These are phyloP conservation scores for Malus hybrid DNA, from an alignment of 331 rosid species.

Conservation along the genomic window DNA sequence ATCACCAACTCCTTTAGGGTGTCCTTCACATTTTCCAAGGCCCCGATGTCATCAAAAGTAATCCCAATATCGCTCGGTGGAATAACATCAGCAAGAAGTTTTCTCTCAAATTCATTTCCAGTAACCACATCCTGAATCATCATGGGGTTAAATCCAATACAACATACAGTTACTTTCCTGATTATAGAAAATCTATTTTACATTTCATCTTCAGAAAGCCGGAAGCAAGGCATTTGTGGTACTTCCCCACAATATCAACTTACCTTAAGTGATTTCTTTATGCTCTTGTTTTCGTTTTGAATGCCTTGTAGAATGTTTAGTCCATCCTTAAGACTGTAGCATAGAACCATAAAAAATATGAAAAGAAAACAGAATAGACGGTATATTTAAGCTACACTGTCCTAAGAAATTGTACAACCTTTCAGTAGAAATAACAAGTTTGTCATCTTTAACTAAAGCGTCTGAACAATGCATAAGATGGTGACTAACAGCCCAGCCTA, in stretches of 20 bases:
- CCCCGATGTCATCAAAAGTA: constrained; percentile 92
- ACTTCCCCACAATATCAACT: background rate
- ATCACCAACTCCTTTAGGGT: constrained; percentile 93
- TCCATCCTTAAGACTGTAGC: too few species aligned
- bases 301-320: too few species aligned
- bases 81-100: constrained; percentile 83
- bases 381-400: background rate
- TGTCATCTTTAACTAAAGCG: constrained; percentile 22
- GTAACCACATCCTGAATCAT: constrained; percentile 80
- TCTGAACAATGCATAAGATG: constrained; percentile 63
- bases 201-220: background rate
- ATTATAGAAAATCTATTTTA: background rate
- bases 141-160: constrained; percentile 1
- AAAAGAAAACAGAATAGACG: background rate
- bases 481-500: constrained; percentile 86
- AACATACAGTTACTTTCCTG: background rate
- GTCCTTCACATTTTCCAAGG: constrained; percentile 91
- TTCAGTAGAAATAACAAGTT: constrained; percentile 61
- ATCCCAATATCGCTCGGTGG: constrained; percentile 90
- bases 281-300: too few species aligned
- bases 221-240: background rate
- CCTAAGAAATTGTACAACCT: constrained; percentile 43
- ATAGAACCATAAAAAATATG: too few species aligned
- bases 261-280: constrained; percentile 35
- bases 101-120: constrained; percentile 90